phyloP scores from a whole-genome alignment of 2,329 filamentous ascomycete species.

The Chrysoporthe deuterocubensis region DNA sequence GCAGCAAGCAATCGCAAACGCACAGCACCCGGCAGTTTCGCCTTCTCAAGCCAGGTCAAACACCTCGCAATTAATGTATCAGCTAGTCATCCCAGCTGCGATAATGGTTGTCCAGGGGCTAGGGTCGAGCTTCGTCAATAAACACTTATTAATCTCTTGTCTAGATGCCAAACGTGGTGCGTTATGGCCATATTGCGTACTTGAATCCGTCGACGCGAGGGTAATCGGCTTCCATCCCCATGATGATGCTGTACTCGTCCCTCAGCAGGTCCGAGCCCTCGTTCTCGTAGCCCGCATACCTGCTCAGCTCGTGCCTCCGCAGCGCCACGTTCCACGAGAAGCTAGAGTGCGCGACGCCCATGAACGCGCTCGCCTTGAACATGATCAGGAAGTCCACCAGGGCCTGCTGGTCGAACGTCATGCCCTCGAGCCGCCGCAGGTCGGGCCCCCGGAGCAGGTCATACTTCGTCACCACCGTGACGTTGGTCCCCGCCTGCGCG shows the following conservation, averaged over 20 bases:
- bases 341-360: conserved; percentile 40
- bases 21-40: no score
- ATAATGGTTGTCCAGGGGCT: no score
- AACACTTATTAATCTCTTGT: no score
- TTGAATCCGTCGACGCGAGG: conserved; percentile 38
- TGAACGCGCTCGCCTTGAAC: conserved; percentile 39
- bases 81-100: no score
- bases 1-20: no score
- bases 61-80: no score
- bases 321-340: conserved; percentile 41
- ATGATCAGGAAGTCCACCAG: conserved; percentile 40
- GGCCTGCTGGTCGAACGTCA: conserved; percentile 41
- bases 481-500: conserved; percentile 20
- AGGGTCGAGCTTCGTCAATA: no score
- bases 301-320: conserved; percentile 40
- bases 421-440: conserved; percentile 29
- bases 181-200: conserved; percentile 37
- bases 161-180: background rate
- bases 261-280: conserved; percentile 37
- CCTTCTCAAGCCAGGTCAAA: no score
- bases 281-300: conserved; percentile 34
- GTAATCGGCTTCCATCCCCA: conserved; percentile 39
- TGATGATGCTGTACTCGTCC: conserved; percentile 40
- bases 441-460: conserved; percentile 35
- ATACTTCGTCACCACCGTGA: conserved; percentile 39